These are phyloP conservation scores for Przewalskia tangutica DNA, from an alignment of 257 asterid species.

Conservation along the genomic window DNA sequence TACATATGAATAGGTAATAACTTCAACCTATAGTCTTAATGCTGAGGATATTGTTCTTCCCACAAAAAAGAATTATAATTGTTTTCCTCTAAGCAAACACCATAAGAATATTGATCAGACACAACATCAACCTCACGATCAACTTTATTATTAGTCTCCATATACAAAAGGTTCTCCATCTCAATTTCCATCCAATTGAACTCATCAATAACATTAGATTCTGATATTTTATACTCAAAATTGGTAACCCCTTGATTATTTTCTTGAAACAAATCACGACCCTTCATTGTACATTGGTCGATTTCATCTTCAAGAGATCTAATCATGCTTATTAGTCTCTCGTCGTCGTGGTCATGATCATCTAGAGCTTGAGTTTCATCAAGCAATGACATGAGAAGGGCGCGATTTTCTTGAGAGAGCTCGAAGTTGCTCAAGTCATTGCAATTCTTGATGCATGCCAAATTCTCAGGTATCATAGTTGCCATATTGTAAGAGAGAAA, in stretches of 20 bases:
- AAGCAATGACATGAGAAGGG: slow-evolving; percentile 4
- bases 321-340: slow-evolving; percentile 3
- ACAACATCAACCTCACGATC: not conserved
- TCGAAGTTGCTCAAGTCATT: not conserved
- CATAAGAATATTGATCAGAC: not conserved
- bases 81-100: not conserved
- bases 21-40: not conserved
- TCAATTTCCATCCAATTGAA: not conserved
- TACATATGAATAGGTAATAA: not conserved
- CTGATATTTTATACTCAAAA: not conserved
- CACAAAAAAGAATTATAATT: not conserved
- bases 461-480: not conserved
- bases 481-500: not conserved
- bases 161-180: not conserved
- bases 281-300: not conserved
- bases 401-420: not conserved
- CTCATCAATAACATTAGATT: not conserved
- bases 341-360: not conserved
- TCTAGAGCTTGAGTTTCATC: not conserved
- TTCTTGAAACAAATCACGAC: not conserved
- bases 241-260: not conserved
- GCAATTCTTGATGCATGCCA: not conserved
- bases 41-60: not conserved
- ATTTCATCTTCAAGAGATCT: slow-evolving; percentile 2
- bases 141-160: not conserved